These are phyloP conservation scores for Opeltia flavorubescens DNA, from an alignment of 495 filamentous ascomycete species.

Conservation along the genomic window DNA sequence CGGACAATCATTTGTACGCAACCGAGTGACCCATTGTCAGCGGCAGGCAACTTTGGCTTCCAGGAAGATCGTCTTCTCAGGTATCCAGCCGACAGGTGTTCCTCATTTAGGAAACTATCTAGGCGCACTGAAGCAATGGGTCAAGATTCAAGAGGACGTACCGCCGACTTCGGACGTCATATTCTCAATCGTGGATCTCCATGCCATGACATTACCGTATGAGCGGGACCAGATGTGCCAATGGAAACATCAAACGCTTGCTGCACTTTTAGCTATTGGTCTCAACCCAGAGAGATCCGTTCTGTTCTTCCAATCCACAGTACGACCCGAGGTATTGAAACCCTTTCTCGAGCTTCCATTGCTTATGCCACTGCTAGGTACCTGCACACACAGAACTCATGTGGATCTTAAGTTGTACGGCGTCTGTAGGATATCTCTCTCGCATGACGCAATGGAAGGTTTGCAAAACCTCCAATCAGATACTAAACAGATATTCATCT, in stretches of 20 bases:
- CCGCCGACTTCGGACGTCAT: slow-evolving; percentile 42
- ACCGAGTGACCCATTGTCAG: no score
- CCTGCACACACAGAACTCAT: slow-evolving; percentile 74
- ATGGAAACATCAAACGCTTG: slow-evolving; percentile 60
- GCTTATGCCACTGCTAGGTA: slow-evolving; percentile 38
- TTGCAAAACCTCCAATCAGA: slow-evolving; percentile 11
- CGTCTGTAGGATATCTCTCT: slow-evolving; percentile 75
- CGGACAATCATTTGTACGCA: no score
- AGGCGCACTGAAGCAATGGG: slow-evolving; percentile 82
- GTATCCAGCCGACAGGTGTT: slow-evolving; percentile 88
- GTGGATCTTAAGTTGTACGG: slow-evolving; percentile 89
- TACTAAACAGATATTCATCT: no score
- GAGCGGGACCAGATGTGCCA: slow-evolving; percentile 37
- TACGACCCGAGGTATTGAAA: slow-evolving; percentile 18
- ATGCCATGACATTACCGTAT: slow-evolving; percentile 75
- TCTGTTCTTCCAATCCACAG: slow-evolving; percentile 75
- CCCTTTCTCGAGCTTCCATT: not conserved
- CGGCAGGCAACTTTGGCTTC: no score
- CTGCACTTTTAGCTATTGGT: slow-evolving; percentile 70
- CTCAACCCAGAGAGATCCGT: slow-evolving; percentile 57
- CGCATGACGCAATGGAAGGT: slow-evolving; percentile 99
- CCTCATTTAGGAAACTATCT: slow-evolving; percentile 97
- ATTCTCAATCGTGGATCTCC: slow-evolving; percentile 81
- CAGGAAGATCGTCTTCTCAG: slow-evolving; percentile 81
- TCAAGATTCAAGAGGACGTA: slow-evolving; percentile 53